A percentile compares a stretch with the other conserved stretches of the same genome.
Evolutionary conservation across 2,329 filamentous ascomycete species (phyloP).

Genomic region (Alternaria triticimaculans): DNA sequence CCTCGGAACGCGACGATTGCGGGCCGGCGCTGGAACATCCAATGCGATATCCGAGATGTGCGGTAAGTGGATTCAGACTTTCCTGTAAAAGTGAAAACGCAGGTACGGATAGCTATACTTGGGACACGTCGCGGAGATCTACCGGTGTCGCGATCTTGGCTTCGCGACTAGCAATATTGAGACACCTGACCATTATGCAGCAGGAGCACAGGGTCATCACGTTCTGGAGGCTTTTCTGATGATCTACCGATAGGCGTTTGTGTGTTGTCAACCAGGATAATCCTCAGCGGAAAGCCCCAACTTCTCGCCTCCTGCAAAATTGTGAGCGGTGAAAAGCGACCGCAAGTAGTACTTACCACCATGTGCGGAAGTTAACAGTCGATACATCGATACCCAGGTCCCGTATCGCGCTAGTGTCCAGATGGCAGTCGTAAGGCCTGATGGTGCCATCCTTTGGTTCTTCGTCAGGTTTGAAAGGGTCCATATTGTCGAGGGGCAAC

Average conservation of each 20-base stretch:
- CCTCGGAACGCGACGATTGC: neutral
- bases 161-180: neutral
- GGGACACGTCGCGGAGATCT: neutral
- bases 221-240: neutral
- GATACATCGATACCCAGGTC: slow-evolving; percentile 76
- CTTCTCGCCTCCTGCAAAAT: slow-evolving; percentile 40
- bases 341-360: slow-evolving; percentile 67
- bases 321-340: slow-evolving; percentile 11
- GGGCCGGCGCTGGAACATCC: neutral
- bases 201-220: neutral
- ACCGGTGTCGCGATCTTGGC: neutral
- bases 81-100: neutral
- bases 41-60: neutral
- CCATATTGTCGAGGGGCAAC: slow-evolving; percentile 71
- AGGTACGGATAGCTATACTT: slow-evolving; percentile 6
- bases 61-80: slow-evolving; percentile 4
- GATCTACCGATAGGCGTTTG: neutral
- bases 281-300: slow-evolving; percentile 34
- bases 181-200: neutral
- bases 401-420: slow-evolving; percentile 76
- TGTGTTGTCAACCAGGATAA: neutral
- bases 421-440: slow-evolving; percentile 85
- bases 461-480: slow-evolving; percentile 62
- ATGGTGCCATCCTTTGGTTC: slow-evolving; percentile 75
- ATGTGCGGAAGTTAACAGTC: slow-evolving; percentile 76